These are phyloP conservation scores for Mortierella polycephala DNA, from an alignment of 371 early-diverging fungal species.

Conservation along the genomic window DNA sequence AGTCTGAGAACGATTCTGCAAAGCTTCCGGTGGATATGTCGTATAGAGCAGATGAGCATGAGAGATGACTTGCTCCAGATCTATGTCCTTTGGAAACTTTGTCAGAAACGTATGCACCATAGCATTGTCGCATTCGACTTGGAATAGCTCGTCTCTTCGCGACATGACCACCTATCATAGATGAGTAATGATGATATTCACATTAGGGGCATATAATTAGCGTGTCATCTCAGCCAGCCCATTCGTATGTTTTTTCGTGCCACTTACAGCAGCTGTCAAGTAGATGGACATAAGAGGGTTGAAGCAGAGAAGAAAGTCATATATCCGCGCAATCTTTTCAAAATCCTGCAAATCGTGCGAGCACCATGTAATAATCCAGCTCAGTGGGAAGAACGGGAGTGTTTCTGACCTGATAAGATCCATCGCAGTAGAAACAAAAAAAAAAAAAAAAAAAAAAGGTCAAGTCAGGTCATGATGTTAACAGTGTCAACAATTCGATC, in stretches of 20 bases:
- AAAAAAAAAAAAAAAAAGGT: background rate
- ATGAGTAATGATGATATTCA: background rate
- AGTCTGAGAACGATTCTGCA: slow-evolving; percentile 57
- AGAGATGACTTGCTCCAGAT: slow-evolving; percentile 57
- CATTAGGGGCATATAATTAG: no score
- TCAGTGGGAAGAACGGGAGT: slow-evolving; percentile 82
- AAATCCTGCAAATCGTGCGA: slow-evolving; percentile 78
- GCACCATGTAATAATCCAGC: slow-evolving; percentile 92
- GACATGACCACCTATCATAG: slow-evolving; percentile 61
- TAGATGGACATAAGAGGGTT: slow-evolving; percentile 83
- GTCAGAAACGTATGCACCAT: slow-evolving; percentile 66
- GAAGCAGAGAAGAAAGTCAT: slow-evolving; percentile 78
- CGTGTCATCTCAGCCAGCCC: background rate
- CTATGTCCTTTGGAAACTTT: slow-evolving; percentile 63
- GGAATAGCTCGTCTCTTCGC: slow-evolving; percentile 58
- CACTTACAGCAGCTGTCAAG: slow-evolving; percentile 69
- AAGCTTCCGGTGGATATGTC: slow-evolving; percentile 54
- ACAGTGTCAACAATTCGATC: background rate
- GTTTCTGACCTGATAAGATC: slow-evolving; percentile 60
- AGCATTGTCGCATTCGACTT: slow-evolving; percentile 62
- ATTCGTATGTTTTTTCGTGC: background rate
- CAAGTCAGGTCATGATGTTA: background rate
- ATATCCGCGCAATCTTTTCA: slow-evolving; percentile 68
- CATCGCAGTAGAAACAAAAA: background rate
- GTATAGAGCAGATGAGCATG: slow-evolving; percentile 57